Evolutionary conservation across 768 basidiomycete species (phyloP).

Genomic region (Roridomyces roridus): DNA sequence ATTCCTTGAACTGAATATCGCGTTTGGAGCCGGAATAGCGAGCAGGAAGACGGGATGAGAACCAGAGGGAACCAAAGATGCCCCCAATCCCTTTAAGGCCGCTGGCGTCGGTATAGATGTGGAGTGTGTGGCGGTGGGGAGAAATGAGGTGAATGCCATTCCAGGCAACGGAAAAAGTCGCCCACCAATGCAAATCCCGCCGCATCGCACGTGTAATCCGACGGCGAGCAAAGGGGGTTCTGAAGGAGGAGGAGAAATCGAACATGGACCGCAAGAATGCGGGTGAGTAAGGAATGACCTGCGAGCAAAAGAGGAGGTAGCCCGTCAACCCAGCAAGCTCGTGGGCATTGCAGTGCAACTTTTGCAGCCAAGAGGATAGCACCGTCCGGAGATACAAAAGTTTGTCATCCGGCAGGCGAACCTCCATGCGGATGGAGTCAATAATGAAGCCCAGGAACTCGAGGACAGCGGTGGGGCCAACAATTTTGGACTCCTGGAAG

Average conservation of each 20-base stretch:
- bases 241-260: conserved; percentile 32
- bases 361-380: background rate
- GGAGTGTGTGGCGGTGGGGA: conserved; percentile 7
- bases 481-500: conserved; percentile 35
- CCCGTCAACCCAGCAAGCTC: conserved; percentile 4
- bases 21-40: conserved; percentile 18
- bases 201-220: conserved; percentile 22
- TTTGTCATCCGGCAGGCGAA: conserved; percentile 2
- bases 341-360: background rate
- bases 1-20: conserved; percentile 42
- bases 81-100: conserved; percentile 30
- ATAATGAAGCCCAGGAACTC: conserved; percentile 35
- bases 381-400: background rate
- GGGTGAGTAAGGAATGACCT: conserved; percentile 13
- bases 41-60: conserved; percentile 26
- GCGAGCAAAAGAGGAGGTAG: conserved; percentile 11
- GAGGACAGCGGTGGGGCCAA: conserved; percentile 24
- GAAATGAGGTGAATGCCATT: conserved; percentile 32
- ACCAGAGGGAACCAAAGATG: conserved; percentile 29
- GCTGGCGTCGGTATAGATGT: conserved; percentile 36
- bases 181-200: conserved; percentile 29
- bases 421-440: conserved; percentile 6
- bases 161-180: conserved; percentile 23
- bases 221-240: conserved; percentile 15
- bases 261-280: conserved; percentile 23